Evolutionary conservation across 306 rosid genomes (phyloP).

Genomic region (Astragalus membranaceus): DNA sequence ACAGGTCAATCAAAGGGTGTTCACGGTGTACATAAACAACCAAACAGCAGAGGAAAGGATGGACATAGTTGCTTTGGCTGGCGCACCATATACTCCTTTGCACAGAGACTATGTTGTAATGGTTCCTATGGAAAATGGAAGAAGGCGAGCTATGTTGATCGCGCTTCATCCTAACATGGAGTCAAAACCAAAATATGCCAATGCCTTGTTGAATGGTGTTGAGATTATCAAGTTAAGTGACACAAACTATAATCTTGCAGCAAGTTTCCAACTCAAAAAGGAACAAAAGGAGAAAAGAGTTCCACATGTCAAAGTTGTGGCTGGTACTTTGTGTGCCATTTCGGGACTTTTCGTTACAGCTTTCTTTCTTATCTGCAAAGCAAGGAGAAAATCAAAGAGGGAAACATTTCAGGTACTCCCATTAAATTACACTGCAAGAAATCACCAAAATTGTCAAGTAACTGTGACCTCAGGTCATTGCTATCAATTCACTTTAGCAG

Average conservation of each 20-base stretch:
- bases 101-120: conserved; percentile 29
- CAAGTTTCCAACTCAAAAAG: conserved; percentile 7
- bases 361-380: background rate
- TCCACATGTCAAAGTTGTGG: background rate
- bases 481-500: conserved; percentile 25
- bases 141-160: conserved; percentile 19
- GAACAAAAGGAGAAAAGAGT: background rate
- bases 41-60: conserved; percentile 31
- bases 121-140: conserved; percentile 14
- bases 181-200: conserved; percentile 22
- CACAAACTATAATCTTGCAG: conserved; percentile 19
- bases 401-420: background rate
- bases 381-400: background rate
- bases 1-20: conserved; percentile 26
- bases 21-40: conserved; percentile 35
- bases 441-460: conserved; percentile 4
- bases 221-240: conserved; percentile 42
- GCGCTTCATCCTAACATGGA: conserved; percentile 29
- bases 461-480: conserved; percentile 15
- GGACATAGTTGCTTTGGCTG: conserved; percentile 25
- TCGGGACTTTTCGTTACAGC: background rate
- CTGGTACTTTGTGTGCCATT: conserved; percentile 5
- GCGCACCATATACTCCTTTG: conserved; percentile 10
- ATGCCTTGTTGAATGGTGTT: conserved; percentile 37
- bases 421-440: background rate